Evolutionary conservation across 495 filamentous ascomycete genomes (phyloP).

Genomic region (Cercophora newfieldiana): DNA sequence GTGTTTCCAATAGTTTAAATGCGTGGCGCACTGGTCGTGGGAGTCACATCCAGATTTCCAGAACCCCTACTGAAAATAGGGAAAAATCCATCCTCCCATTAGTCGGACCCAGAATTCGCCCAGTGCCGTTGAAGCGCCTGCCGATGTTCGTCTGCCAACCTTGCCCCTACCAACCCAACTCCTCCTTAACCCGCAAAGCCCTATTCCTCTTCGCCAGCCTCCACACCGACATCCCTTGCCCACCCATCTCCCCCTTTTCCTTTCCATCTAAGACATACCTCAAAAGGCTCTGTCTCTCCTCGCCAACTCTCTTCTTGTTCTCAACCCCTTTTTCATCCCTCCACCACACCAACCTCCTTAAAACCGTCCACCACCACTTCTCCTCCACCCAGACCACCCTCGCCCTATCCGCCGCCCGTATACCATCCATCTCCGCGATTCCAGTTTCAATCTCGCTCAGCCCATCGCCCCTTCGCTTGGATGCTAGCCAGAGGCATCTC

Average conservation of each 20-base stretch:
- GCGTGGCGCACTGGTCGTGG: no score
- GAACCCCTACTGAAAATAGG: no score
- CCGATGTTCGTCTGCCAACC: no score
- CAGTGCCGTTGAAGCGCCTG: no score
- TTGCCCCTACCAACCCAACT: neutral
- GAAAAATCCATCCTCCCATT: no score
- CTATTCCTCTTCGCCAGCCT: neutral
- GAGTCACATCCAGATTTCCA: no score
- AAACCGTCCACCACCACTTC: neutral
- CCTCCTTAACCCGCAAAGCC: neutral
- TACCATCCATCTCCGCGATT: neutral
- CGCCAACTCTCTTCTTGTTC: neutral
- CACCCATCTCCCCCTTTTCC: neutral
- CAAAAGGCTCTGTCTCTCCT: neutral
- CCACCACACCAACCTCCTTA: neutral
- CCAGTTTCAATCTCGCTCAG: neutral
- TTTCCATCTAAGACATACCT: neutral
- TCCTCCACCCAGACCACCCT: neutral
- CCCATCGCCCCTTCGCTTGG: neutral
- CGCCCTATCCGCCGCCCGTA: neutral
- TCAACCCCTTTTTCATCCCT: neutral
- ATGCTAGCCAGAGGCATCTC: neutral
- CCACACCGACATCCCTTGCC: neutral
- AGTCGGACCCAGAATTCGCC: no score
- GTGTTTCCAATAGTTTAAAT: no score